Base-by-base conservation (phyloP, 768 basidiomycete genomes). In the Hebeloma cylindrosporum region DNA sequence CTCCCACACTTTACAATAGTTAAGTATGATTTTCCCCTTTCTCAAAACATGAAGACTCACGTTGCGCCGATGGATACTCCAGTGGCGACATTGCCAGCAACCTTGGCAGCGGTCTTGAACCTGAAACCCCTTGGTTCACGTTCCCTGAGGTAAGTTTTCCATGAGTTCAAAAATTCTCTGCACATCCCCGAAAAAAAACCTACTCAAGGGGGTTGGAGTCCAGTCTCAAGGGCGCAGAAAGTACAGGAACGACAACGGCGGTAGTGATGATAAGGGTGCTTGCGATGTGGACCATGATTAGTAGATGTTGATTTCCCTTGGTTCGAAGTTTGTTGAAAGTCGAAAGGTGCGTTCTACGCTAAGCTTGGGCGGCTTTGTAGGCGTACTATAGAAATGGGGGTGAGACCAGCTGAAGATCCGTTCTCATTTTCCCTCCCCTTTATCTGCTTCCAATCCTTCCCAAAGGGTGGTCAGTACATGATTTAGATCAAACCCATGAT, bases 371-470 rank as follows among this genome's bases (percentile, higher is more conserved):
- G 33, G 26, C n/a, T 14, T 27, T 25, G 10, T 40, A 25, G 38
- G 22, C 21, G 26, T 30, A 41, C 18, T 30, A 23, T n/a, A n/a
- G 18, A 38, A 20, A 13, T 45, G 44, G 40, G 32, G 25, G 40
- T 48, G 47, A 48, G 47, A 43, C 47, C 47, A 42, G 48, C 43
- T 49, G 36, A 43, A 38, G 42, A 34, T 43, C 20, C 29, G 52
- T 40, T 66, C 61, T 13, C 71, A 55, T 45, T 75, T 68, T 29
- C 67, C 56, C 22, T 43, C 42, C 0, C 62, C 65, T 52, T 69
- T 73, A 1, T 69, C n/a, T n/a, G n/a, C n/a, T n/a, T n/a, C n/a
- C n/a, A n/a, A n/a, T n/a, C n/a, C 67, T 73, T 68, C 4, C 67
- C 66, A 1, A 74, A 60, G 38, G n/a, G n/a, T n/a, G n/a, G n/a